Conservation (phyloP, 495 filamentous ascomycete species). For the Lophiostoma macrostomum region DNA sequence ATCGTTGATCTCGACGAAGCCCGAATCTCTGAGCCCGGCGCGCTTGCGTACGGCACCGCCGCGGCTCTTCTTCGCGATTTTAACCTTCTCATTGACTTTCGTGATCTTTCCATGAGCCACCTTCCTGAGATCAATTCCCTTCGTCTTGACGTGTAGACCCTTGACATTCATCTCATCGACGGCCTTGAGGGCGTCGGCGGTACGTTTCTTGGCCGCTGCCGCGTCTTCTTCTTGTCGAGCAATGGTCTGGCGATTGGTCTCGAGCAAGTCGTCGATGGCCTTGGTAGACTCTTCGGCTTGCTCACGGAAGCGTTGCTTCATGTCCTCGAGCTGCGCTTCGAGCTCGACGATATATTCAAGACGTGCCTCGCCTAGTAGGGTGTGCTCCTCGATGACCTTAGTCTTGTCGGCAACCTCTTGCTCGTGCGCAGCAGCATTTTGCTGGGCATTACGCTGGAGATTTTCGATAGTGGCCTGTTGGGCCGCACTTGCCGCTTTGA, state of each 20-base stretch:
- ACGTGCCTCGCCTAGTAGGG: slow-evolving; percentile 7
- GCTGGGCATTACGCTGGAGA: slow-evolving; percentile 1
- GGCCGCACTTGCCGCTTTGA: neutral
- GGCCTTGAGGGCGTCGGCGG: slow-evolving; percentile 9
- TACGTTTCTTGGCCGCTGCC: slow-evolving; percentile 3
- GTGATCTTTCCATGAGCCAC: slow-evolving; percentile 20
- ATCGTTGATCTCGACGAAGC: slow-evolving; percentile 19
- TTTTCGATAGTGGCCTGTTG: slow-evolving; percentile 9
- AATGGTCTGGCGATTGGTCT: neutral
- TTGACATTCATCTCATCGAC: slow-evolving; percentile 27
- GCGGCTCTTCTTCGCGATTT: slow-evolving; percentile 20
- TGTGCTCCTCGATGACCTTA: slow-evolving; percentile 12
- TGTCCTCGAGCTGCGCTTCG: slow-evolving; percentile 10
- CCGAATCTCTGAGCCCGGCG: slow-evolving; percentile 17
- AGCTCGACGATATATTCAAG: slow-evolving; percentile 11
- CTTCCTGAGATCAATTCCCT: slow-evolving; percentile 12
- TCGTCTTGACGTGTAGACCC: slow-evolving; percentile 18
- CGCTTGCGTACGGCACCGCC: slow-evolving; percentile 3
- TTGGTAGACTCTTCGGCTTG: slow-evolving; percentile 3
- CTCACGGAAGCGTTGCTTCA: slow-evolving; percentile 16
- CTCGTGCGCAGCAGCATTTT: slow-evolving; percentile 5
- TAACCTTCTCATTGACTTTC: slow-evolving; percentile 24
- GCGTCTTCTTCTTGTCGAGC: slow-evolving; percentile 9
- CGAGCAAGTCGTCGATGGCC: slow-evolving; percentile 14
- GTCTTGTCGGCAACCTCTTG: slow-evolving; percentile 12